Percentiles rank a stretch among this genome's conserved stretches.
phyloP scores from a whole-genome alignment of 1,139 yeast genomes.

The Taiozyma onychis region DNA sequence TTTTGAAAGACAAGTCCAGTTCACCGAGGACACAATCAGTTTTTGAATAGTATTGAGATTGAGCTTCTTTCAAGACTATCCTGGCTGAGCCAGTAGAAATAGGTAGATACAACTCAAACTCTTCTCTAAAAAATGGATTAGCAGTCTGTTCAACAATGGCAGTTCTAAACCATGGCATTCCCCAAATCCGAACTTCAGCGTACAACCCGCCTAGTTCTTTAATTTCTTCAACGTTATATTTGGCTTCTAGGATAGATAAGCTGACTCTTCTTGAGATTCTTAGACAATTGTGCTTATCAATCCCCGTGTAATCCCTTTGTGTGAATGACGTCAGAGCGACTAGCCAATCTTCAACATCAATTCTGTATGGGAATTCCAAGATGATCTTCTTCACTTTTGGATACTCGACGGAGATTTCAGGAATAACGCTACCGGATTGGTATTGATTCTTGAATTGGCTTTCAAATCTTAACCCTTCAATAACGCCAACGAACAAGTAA shows the following conservation, averaged over 20 bases:
- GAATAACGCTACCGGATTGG: constrained; percentile 11
- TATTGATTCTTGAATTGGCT: constrained; percentile 5
- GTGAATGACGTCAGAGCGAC: constrained; percentile 69
- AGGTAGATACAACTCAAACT: constrained; percentile 50
- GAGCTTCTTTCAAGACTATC: constrained; percentile 42
- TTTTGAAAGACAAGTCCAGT: constrained; percentile 51
- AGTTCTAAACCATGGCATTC: constrained; percentile 63
- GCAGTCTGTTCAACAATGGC: constrained; percentile 45
- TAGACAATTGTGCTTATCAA: constrained; percentile 31
- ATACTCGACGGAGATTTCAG: constrained; percentile 3
- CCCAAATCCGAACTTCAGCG: constrained; percentile 64
- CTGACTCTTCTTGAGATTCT: constrained; percentile 51
- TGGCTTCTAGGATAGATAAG: constrained; percentile 54
- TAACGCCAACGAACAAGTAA: constrained; percentile 53
- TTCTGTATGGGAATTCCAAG: constrained; percentile 60
- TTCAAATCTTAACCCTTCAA: constrained; percentile 42
- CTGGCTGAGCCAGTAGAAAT: constrained; percentile 49
- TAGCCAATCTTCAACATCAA: constrained; percentile 81
- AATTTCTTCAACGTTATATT: neutral
- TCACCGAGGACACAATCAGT: constrained; percentile 42
- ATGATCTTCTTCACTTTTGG: constrained; percentile 32
- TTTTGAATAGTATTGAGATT: constrained; percentile 15
- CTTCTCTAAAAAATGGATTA: constrained; percentile 72
- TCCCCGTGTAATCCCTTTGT: constrained; percentile 47
- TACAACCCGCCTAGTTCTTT: constrained; percentile 31